Conservation (phyloP, 139 green algal species). For the Parachlorella kessleri region DNA sequence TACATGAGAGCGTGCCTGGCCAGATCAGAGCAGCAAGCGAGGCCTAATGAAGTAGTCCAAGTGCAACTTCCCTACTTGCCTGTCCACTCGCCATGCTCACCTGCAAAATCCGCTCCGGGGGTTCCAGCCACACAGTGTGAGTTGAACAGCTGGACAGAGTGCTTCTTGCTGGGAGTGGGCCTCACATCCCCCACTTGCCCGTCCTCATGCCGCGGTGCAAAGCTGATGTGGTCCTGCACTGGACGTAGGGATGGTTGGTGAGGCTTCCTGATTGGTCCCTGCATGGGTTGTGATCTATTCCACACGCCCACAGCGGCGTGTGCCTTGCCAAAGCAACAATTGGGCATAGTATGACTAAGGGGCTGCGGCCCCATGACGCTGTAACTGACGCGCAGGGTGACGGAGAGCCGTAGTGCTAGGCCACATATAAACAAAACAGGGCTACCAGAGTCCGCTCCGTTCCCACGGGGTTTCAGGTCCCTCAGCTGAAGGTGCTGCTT, state of each 20-base stretch:
- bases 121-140: not conserved
- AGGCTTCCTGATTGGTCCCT: too few relatives aligned
- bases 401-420: not conserved
- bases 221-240: not conserved
- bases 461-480: not conserved
- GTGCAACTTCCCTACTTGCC: too few relatives aligned
- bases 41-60: too few relatives aligned
- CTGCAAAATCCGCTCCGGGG: not conserved
- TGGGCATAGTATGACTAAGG: too few relatives aligned
- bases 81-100: too few relatives aligned
- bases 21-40: too few relatives aligned
- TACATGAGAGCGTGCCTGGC: too few relatives aligned
- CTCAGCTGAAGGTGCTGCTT: not conserved
- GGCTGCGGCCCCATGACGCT: too few relatives aligned
- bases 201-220: not conserved
- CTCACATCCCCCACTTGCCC: not conserved
- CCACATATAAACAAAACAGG: not conserved
- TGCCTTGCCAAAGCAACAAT: too few relatives aligned
- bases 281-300: too few relatives aligned
- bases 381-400: not conserved
- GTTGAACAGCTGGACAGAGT: not conserved
- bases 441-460: not conserved
- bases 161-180: not conserved
- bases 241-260: too few relatives aligned
- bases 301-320: too few relatives aligned